Evolutionary conservation across 306 rosid species (phyloP).

Genomic region (Alnus glutinosa): DNA sequence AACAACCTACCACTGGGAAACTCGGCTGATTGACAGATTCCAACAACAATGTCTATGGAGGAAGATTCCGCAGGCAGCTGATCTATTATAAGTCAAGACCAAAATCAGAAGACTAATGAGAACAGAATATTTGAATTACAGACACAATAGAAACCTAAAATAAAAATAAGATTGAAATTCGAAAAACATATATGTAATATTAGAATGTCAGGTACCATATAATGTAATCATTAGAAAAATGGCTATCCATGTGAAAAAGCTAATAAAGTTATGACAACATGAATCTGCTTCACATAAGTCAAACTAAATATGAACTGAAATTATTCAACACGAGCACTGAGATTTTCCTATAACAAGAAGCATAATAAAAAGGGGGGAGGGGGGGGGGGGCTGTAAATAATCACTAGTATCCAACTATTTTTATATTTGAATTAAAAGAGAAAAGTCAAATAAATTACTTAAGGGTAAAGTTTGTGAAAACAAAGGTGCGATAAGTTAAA

Average conservation of each 20-base stretch:
- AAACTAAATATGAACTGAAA: neutral
- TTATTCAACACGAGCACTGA: neutral
- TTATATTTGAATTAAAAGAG: neutral
- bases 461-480: neutral
- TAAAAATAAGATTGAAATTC: neutral
- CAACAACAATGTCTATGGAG: slow-evolving; percentile 55
- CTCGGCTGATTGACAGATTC: slow-evolving; percentile 52
- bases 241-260: neutral
- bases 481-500: neutral
- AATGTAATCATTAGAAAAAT: too few species aligned
- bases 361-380: neutral
- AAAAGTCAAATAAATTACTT: neutral
- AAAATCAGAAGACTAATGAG: slow-evolving; percentile 5
- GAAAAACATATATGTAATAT: neutral
- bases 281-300: neutral
- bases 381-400: neutral
- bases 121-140: slow-evolving; percentile 15
- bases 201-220: neutral
- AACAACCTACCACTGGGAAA: slow-evolving; percentile 54
- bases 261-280: neutral
- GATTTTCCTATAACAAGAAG: neutral
- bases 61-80: slow-evolving; percentile 68
- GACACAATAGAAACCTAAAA: neutral
- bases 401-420: neutral
- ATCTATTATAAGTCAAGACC: slow-evolving; percentile 42